These are phyloP conservation scores for Metrosideros polymorpha DNA, from an alignment of 441 rosid species.

Conservation along the genomic window DNA sequence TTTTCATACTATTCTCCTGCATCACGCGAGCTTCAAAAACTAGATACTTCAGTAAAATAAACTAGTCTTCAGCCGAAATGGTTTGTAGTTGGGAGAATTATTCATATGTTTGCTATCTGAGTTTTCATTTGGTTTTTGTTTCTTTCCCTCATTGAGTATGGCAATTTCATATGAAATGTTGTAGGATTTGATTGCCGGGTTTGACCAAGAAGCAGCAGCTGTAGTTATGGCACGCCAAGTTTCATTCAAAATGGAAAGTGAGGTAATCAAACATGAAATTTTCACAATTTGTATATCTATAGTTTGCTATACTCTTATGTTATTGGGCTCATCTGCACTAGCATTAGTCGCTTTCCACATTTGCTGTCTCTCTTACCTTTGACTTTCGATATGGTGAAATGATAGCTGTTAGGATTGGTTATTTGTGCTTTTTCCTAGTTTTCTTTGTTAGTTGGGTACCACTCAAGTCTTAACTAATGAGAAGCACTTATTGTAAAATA, in stretches of 20 bases:
- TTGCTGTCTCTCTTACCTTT: not conserved
- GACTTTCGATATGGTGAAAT: not conserved
- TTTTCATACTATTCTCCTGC: not conserved
- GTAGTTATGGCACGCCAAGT: slow-evolving; percentile 85
- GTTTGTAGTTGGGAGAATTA: not conserved
- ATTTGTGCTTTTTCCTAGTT: not conserved
- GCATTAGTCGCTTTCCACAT: not conserved
- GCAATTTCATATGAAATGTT: slow-evolving; percentile 5
- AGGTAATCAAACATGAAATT: slow-evolving; percentile 38
- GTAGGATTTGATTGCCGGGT: slow-evolving; percentile 86
- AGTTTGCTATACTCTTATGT: not conserved
- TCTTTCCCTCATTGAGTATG: not conserved
- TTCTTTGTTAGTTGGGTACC: not conserved
- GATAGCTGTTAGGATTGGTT: not conserved
- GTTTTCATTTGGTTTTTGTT: not conserved
- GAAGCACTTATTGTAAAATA: not conserved
- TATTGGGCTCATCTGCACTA: not conserved
- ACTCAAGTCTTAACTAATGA: not conserved
- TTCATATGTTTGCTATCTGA: not conserved
- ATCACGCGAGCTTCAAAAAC: not conserved
- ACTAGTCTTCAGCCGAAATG: not conserved
- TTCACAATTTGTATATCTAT: not conserved
- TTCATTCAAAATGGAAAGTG: slow-evolving; percentile 93
- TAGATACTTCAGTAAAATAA: not conserved
- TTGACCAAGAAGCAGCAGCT: slow-evolving; percentile 99